Percentiles rank a stretch among this genome's conserved stretches.
phyloP scores from a whole-genome alignment of 331 rosid species.

The Stylosanthes scabra region DNA sequence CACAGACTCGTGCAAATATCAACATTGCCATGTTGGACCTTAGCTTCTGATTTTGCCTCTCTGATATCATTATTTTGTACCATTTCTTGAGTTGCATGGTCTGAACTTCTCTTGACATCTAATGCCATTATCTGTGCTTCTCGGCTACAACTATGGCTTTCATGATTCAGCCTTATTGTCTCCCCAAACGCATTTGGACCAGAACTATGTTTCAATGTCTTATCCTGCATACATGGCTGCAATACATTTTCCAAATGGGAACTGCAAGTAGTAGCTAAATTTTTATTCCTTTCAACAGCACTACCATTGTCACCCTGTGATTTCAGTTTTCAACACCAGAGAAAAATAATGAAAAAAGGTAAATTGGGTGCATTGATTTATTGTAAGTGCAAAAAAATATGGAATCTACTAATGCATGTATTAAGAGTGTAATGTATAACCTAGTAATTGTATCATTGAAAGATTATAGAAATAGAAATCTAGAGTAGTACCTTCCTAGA shows the following conservation, averaged over 20 bases:
- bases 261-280: conserved; percentile 13
- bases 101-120: conserved; percentile 23
- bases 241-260: conserved; percentile 23
- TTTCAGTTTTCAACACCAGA: conserved; percentile 20
- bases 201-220: conserved; percentile 33
- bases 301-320: conserved; percentile 40
- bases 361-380: conserved; percentile 11
- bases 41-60: conserved; percentile 35
- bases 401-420: background rate
- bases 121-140: conserved; percentile 31
- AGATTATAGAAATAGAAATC: conserved; percentile 3
- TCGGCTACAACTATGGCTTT: conserved; percentile 20
- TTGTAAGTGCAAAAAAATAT: background rate
- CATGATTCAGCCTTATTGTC: conserved; percentile 30
- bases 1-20: conserved; percentile 4
- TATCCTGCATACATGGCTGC: conserved; percentile 38
- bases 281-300: conserved; percentile 31
- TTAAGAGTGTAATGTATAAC: background rate
- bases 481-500: conserved; percentile 43
- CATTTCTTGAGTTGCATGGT: conserved; percentile 34
- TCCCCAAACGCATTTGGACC: conserved; percentile 35
- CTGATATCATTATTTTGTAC: conserved; percentile 3
- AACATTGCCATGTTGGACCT: conserved; percentile 39
- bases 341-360: conserved; percentile 17
- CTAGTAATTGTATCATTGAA: background rate